Base-by-base conservation (phyloP, 441 rosid genomes). In the Erysimum pusillum region DNA sequence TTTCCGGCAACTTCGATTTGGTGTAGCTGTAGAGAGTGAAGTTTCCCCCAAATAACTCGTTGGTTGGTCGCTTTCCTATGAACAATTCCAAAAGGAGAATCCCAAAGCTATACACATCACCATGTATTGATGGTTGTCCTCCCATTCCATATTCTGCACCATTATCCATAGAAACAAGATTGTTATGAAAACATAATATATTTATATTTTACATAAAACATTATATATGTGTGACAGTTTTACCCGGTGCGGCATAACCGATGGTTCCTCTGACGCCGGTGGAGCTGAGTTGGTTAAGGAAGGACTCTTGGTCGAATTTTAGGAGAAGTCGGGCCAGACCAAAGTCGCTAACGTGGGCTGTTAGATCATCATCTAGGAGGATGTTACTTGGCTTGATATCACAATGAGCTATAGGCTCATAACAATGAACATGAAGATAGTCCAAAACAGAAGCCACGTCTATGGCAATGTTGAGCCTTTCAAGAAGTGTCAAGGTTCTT, bases 401-500 rank as follows among this genome's bases (percentile, higher is more conserved):
- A 10, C 73, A 78, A 18, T 75, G 78, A 3, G 70, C 64, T 13
- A 71, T 63, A 15, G 74, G 45, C 2, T 35, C 32, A 4, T 61
- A 42, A 25, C 42, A 57, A 7, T 71, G 60, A 56, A 34, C 22
- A 36, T 62, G 80, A 15, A 81, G 65, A 57, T 63, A 81, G 6
- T 64, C 52, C n/a, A 75, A 41, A 58, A 69, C 82, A 15, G 58
- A 36, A 18, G 82, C 80, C 10, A 81, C 76, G 52, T 71, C 61
- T 2, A 71, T 60, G 1, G 49, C 63, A 18, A 69, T 73, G 48
- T 67, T 73, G 8, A 73, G 57, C 36, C 76, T 74, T 53, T 71
- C 58, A 39, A 53, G 51, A 48, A 69, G 31, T 2, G 39, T 57
- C 32, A 82, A 64, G 9, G 18, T 38, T 70, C 66, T 76, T 36